Percentiles rank a stretch among this genome's conserved stretches.
Conservation (phyloP, 164 flowering plant species). For the Nymphaea thermarum region DNA sequence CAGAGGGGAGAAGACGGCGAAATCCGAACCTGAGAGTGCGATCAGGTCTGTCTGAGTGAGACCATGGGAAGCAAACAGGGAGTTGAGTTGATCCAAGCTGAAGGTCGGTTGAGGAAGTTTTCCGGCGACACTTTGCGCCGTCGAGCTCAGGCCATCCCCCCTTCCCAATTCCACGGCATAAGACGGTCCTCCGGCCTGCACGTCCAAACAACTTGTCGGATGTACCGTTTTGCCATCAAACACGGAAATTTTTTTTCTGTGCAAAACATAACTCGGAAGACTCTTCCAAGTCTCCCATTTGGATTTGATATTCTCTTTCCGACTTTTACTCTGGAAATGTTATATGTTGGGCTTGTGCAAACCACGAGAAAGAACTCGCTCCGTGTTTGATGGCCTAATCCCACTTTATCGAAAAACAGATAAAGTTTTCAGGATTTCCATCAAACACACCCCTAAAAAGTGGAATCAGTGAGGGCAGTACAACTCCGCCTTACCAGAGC, state of each 20-base stretch:
- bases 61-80: conserved; percentile 46
- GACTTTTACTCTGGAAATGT: too few relatives aligned
- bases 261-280: too few relatives aligned
- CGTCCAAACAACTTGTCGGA: background rate
- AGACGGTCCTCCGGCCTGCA: conserved; percentile 75
- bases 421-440: too few relatives aligned
- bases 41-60: conserved; percentile 70
- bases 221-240: background rate
- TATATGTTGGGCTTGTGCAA: too few relatives aligned
- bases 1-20: background rate
- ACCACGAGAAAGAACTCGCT: too few relatives aligned
- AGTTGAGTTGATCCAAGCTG: conserved; percentile 52
- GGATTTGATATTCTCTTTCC: too few relatives aligned
- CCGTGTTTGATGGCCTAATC: too few relatives aligned
- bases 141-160: conserved; percentile 57
- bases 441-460: too few relatives aligned
- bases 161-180: conserved; percentile 79
- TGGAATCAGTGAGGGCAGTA: too few relatives aligned
- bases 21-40: conserved; percentile 60
- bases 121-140: conserved; percentile 41
- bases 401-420: too few relatives aligned
- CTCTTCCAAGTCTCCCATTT: too few relatives aligned
- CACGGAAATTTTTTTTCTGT: too few relatives aligned
- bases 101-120: conserved; percentile 55
- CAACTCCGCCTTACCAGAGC: conserved; percentile 20